phyloP scores from a whole-genome alignment of 176 grass and related monocot species.

The Echinochloa phyllopogon region DNA sequence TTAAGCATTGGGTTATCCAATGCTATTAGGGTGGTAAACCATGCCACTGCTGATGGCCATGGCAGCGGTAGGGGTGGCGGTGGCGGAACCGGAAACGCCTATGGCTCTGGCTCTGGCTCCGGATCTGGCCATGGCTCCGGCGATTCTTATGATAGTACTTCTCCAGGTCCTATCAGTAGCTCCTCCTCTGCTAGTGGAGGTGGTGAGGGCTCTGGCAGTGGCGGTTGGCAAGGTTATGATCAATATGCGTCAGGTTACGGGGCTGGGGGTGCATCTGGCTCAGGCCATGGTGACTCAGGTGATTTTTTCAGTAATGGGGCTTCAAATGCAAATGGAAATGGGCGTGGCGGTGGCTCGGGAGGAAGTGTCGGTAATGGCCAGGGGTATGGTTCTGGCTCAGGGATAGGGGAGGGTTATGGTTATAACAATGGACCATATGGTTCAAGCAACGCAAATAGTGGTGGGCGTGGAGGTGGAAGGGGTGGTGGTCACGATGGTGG shows the following conservation, averaged over 20 bases:
- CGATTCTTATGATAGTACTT: background rate
- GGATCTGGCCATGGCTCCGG: background rate
- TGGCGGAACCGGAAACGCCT: background rate
- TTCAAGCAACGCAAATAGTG: background rate
- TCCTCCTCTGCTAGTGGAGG: background rate
- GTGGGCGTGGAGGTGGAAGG: background rate
- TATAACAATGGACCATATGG: background rate
- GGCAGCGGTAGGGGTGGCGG: background rate
- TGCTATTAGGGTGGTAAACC: slow-evolving; percentile 29
- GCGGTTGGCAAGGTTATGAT: background rate
- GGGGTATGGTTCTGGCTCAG: background rate
- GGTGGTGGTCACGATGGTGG: slow-evolving; percentile 24
- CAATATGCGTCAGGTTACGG: background rate
- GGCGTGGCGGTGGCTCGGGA: background rate
- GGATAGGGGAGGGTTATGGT: background rate
- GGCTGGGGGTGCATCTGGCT: background rate
- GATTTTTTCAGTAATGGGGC: background rate
- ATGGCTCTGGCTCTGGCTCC: background rate
- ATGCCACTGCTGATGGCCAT: background rate
- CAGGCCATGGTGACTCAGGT: background rate
- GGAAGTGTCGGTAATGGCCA: background rate
- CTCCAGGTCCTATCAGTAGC: background rate
- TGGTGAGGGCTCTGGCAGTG: background rate
- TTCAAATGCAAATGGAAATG: background rate
- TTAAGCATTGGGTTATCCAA: slow-evolving; percentile 26